Evolutionary conservation across 2,329 filamentous ascomycete species (phyloP).

Genomic region (Aspergillus carbonarius): DNA sequence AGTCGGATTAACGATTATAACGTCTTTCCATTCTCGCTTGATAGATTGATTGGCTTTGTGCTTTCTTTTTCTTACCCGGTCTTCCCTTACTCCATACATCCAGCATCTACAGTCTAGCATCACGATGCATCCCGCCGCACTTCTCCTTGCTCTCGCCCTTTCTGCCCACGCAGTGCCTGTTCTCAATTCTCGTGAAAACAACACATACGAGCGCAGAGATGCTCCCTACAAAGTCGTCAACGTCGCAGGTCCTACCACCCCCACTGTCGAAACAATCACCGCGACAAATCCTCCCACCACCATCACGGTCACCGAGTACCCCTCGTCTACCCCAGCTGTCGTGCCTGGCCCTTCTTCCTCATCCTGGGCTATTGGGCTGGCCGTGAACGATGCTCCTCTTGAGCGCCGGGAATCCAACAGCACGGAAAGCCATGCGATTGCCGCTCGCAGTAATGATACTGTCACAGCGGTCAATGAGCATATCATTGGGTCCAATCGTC

Average conservation of each 20-base stretch:
- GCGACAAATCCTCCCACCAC: constrained; percentile 20
- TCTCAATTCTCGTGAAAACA: constrained; percentile 17
- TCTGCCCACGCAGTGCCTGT: constrained; percentile 32
- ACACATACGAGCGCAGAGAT: constrained; percentile 27
- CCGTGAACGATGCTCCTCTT: not conserved
- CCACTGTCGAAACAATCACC: constrained; percentile 18
- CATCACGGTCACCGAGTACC: constrained; percentile 21
- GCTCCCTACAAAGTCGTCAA: constrained; percentile 33
- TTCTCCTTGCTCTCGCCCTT: constrained; percentile 29
- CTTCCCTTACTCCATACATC: constrained; percentile 4
- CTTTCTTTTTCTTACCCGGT: not conserved
- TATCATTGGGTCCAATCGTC: not conserved
- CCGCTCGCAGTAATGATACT: constrained; percentile 5
- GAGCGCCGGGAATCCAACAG: constrained; percentile 7
- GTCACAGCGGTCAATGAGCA: not conserved
- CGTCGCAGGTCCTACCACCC: constrained; percentile 27
- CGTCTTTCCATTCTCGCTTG: not conserved
- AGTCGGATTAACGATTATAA: not conserved
- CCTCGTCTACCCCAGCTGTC: constrained; percentile 21
- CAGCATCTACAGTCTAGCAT: not conserved
- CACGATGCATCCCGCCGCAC: constrained; percentile 32
- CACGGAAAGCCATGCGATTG: constrained; percentile 3
- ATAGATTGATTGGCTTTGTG: not conserved
- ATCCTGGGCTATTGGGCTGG: not conserved
- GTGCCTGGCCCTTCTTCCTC: constrained; percentile 19